phyloP scores from a whole-genome alignment of 176 grass and related monocot genomes.

The Stipa capillata region DNA sequence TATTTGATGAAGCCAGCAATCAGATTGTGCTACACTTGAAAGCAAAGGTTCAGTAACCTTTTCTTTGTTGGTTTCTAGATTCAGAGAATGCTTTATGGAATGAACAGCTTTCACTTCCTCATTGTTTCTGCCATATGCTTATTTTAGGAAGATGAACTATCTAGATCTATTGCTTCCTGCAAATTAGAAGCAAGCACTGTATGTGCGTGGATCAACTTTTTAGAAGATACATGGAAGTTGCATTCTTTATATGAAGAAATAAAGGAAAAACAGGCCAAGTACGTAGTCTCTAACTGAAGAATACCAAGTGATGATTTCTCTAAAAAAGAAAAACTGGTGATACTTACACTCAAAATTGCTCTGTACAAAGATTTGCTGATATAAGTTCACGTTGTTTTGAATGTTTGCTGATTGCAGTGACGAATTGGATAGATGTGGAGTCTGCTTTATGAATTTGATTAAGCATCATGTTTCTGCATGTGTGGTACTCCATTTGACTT shows the following conservation, averaged over 20 bases:
- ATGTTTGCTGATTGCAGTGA: slow-evolving; percentile 45
- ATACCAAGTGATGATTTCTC: not conserved
- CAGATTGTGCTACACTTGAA: slow-evolving; percentile 83
- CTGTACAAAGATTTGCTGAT: slow-evolving; percentile 13
- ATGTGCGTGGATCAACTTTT: slow-evolving; percentile 80
- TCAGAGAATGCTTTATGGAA: slow-evolving; percentile 5
- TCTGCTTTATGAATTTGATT: slow-evolving; percentile 67
- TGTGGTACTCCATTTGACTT: slow-evolving; percentile 52
- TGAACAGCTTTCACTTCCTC: slow-evolving; percentile 11
- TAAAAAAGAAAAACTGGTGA: no score
- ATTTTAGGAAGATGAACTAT: slow-evolving; percentile 76
- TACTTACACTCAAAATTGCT: no score
- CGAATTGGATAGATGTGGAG: slow-evolving; percentile 77
- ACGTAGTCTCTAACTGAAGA: slow-evolving; percentile 26
- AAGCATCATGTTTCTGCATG: slow-evolving; percentile 72
- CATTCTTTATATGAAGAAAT: slow-evolving; percentile 64
- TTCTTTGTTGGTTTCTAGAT: slow-evolving; percentile 2
- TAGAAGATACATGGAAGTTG: slow-evolving; percentile 94
- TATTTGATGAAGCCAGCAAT: slow-evolving; percentile 95
- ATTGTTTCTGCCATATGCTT: slow-evolving; percentile 21
- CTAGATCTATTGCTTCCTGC: slow-evolving; percentile 75
- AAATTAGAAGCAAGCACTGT: slow-evolving; percentile 92
- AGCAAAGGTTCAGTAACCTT: slow-evolving; percentile 55
- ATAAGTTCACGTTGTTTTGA: slow-evolving; percentile 16
- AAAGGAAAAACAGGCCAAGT: slow-evolving; percentile 75